Evolutionary conservation across 2,329 filamentous ascomycete species (phyloP).

Genomic region (Raffaelea deltoideospora): DNA sequence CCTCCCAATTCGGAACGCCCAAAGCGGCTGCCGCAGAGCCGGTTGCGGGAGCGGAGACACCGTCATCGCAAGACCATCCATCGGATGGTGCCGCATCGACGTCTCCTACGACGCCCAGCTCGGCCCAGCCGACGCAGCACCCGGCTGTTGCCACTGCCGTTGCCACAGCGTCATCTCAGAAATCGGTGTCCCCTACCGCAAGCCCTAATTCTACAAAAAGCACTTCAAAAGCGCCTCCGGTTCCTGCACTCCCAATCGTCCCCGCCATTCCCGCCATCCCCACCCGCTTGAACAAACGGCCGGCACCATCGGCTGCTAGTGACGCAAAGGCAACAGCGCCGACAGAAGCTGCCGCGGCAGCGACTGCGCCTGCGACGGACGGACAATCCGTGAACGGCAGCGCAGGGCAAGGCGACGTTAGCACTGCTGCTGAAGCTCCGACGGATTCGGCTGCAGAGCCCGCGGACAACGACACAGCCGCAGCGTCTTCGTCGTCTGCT

Average conservation of each 20-base stretch:
- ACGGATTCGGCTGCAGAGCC: conserved; percentile 12
- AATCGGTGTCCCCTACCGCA: conserved; percentile 8
- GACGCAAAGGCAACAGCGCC: not conserved
- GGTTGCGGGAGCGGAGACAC: conserved; percentile 13
- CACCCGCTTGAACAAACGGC: conserved; percentile 11
- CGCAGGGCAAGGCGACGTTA: no score
- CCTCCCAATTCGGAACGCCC: conserved; percentile 2
- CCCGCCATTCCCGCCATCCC: conserved; percentile 33
- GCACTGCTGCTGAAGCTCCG: conserved; percentile 12
- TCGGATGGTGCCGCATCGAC: conserved; percentile 18
- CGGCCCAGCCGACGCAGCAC: conserved; percentile 10
- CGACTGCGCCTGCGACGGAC: not conserved
- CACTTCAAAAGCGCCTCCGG: conserved; percentile 13
- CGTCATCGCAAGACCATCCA: conserved; percentile 16
- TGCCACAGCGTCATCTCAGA: conserved; percentile 6
- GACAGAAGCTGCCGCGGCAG: not conserved
- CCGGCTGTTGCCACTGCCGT: conserved; percentile 10
- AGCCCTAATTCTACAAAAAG: no score
- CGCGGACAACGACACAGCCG: no score
- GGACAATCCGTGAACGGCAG: no score
- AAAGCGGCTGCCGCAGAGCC: conserved; percentile 1
- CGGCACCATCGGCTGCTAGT: conserved; percentile 2
- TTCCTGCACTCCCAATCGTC: conserved; percentile 28
- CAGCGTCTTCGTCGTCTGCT: no score
- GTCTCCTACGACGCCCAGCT: conserved; percentile 21